Evolutionary conservation across 768 basidiomycete species (phyloP).

Genomic region (Hygrophorus russula): DNA sequence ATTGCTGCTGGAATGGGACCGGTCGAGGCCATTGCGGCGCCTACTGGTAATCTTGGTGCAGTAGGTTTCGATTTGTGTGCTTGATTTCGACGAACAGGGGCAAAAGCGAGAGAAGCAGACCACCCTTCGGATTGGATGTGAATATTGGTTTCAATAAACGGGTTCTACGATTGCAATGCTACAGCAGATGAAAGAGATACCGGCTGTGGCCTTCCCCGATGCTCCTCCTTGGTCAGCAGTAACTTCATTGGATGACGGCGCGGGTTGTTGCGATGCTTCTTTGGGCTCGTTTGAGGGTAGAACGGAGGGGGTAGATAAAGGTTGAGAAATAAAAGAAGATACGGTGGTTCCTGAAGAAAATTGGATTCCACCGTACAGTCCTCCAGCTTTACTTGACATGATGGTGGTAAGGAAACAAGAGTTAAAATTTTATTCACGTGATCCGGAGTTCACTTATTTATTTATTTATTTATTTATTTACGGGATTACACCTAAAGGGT

Average conservation of each 20-base stretch:
- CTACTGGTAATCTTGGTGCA: conserved; percentile 44
- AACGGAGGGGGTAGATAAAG: conserved; percentile 1
- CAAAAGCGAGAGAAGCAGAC: conserved; percentile 86
- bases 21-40: conserved; percentile 43
- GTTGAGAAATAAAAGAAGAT: conserved; percentile 26
- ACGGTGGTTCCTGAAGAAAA: conserved; percentile 64
- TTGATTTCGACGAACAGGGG: conserved; percentile 59
- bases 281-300: conserved; percentile 11
- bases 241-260: conserved; percentile 14
- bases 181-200: conserved; percentile 45
- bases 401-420: conserved; percentile 11
- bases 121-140: conserved; percentile 46
- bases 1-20: conserved; percentile 17
- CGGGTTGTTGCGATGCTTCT: conserved; percentile 8
- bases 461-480: conserved; percentile 1
- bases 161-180: conserved; percentile 34
- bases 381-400: conserved; percentile 69
- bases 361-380: conserved; percentile 79
- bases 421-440: conserved; percentile 20
- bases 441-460: background rate
- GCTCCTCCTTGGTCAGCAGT: conserved; percentile 14
- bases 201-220: conserved; percentile 40
- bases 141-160: conserved; percentile 46
- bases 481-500: conserved; percentile 12
- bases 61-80: conserved; percentile 48